phyloP scores from a whole-genome alignment of 495 filamentous ascomycete genomes.

The Darksidea phi region DNA sequence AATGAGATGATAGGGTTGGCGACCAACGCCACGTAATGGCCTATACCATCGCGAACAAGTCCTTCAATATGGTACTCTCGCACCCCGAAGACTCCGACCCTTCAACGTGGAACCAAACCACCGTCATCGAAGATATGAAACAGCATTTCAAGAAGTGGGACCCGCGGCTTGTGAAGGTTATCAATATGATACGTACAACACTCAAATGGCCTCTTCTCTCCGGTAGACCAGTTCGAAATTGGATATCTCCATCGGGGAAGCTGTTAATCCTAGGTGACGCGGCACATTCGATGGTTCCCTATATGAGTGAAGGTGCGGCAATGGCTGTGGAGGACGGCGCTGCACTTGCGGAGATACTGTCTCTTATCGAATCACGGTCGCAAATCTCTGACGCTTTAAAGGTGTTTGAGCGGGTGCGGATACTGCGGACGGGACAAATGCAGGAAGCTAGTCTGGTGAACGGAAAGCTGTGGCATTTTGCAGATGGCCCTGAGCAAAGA shows the following conservation, averaged over 20 bases:
- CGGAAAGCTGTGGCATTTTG: constrained; percentile 49
- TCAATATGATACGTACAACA: constrained; percentile 44
- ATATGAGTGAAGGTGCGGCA: constrained; percentile 51
- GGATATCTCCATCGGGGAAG: constrained; percentile 38
- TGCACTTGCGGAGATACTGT: constrained; percentile 36
- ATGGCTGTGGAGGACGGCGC: constrained; percentile 48
- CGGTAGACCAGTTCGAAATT: constrained; percentile 38
- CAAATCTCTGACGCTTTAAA: constrained; percentile 21
- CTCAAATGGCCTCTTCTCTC: constrained; percentile 49
- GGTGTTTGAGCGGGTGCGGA: constrained; percentile 33
- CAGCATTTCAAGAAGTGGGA: constrained; percentile 49
- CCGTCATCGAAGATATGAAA: constrained; percentile 33
- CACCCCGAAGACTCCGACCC: constrained; percentile 31
- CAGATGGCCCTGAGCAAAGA: constrained; percentile 48
- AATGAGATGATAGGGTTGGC: constrained; percentile 22
- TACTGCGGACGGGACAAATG: constrained; percentile 34
- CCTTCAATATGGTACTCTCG: constrained; percentile 39
- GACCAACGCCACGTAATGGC: constrained; percentile 34
- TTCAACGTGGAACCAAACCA: constrained; percentile 30
- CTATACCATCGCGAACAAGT: constrained; percentile 26
- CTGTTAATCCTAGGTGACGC: constrained; percentile 51
- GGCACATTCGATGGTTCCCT: constrained; percentile 54
- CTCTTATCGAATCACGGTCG: neutral
- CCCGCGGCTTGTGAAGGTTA: constrained; percentile 43
- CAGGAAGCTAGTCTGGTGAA: constrained; percentile 39